Base-by-base conservation (phyloP, 208 protist genomes). In the Leishmania mexicana region DNA sequence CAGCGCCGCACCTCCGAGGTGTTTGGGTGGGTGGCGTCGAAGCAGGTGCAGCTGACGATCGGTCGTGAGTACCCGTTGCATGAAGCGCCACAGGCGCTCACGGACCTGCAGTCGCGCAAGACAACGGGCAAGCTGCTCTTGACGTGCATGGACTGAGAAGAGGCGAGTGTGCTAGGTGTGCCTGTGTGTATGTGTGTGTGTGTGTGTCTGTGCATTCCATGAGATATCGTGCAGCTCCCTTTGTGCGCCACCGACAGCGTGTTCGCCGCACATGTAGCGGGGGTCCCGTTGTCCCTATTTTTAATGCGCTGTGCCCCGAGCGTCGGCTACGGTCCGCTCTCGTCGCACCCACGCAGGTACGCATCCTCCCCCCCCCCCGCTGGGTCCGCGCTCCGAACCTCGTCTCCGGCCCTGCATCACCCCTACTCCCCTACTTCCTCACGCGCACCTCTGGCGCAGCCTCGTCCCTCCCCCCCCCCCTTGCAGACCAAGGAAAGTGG, bases 21-120 rank as follows among this genome's bases (percentile, higher is more conserved):
- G 57, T 97, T 96, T 54, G 65, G 57, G 13, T 97, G 86, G 92
- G 75, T 97, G 28, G 70, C 62, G 45, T 28, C 75, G 45, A 88
- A 88, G 28, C 75, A 90, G 79, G 73, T 98, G 28, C 83, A 80
- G 21, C 51, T 96, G 51, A 88, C 79, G 24, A 86, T 93, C 28
- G 87, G 85, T 5, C 85, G 83, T 6, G 76, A 88, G 58, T 93
- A 94, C 45, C 79, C 89, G 45, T 79, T 98, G 11, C 40, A 68
- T 1, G 82, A 95, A 6, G 91, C 88, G 1, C 60, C 57, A 1
- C 76, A 93, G 78, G 95, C 96, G n/a, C 93, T 98, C 47, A 79
- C 78, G 40, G 73, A 80, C 24, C 79, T 96, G 47, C 81, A 94
- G 82, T 80, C 76, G 3, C 81, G 87, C 64, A 72, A 93, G 71